phyloP scores from a whole-genome alignment of 495 filamentous ascomycete species.

The Aspergillus incahuasiensis region DNA sequence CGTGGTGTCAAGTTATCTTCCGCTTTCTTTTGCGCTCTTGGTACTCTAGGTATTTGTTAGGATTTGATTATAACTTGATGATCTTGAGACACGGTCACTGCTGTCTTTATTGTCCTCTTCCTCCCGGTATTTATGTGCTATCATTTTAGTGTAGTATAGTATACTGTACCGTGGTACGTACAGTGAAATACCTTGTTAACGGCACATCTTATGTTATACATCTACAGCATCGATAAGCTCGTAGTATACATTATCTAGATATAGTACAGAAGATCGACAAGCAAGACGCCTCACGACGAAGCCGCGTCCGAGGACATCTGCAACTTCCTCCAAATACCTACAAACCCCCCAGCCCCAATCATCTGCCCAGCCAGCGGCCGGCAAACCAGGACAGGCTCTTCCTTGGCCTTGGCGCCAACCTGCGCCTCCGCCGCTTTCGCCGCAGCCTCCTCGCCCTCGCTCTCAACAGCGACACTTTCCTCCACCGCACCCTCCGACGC shows the following conservation, averaged over 20 bases:
- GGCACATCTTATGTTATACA: not conserved
- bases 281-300: not conserved
- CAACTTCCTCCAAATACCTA: constrained; percentile 59
- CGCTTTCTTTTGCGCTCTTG: constrained; percentile 10
- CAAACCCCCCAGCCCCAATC: constrained; percentile 65
- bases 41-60: constrained; percentile 18
- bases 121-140: too few species aligned
- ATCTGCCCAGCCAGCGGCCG: constrained; percentile 61
- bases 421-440: not conserved
- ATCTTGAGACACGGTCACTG: constrained; percentile 7
- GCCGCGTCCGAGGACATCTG: constrained; percentile 20
- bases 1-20: constrained; percentile 15
- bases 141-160: too few species aligned
- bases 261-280: not conserved
- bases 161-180: not conserved
- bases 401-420: constrained; percentile 16
- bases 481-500: not conserved
- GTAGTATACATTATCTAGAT: not conserved
- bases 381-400: constrained; percentile 56
- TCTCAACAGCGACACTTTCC: not conserved
- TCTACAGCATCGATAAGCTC: not conserved
- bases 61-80: constrained; percentile 17
- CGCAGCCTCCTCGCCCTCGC: not conserved
- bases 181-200: not conserved
- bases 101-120: not conserved